Conservation (phyloP, 257 asterid species). For the Echites panduratus region DNA sequence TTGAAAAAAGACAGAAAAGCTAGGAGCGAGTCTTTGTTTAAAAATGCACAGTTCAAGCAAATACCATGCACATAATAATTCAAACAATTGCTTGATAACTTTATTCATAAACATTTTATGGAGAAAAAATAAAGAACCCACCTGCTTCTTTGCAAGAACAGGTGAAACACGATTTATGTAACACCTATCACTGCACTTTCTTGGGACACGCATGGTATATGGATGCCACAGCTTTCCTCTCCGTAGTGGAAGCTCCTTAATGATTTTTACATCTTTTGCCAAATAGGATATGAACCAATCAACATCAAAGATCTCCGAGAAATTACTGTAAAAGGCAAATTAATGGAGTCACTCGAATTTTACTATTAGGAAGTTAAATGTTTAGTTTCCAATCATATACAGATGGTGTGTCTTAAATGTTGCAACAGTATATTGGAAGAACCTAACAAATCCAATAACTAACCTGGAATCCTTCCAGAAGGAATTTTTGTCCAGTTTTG, state of each 20-base stretch:
- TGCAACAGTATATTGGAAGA: constrained; percentile 7
- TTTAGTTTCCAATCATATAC: constrained; percentile 1
- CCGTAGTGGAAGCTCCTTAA: constrained; percentile 74
- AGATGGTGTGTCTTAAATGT: constrained; percentile 4
- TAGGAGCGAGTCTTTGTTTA: neutral
- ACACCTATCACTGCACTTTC: constrained; percentile 86
- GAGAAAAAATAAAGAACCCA: constrained; percentile 27
- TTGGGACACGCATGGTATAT: constrained; percentile 81
- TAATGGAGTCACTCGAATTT: constrained; percentile 8
- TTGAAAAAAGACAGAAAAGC: too few relatives aligned
- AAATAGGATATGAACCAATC: constrained; percentile 78
- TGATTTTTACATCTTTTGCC: constrained; percentile 64
- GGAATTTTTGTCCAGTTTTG: constrained; percentile 81
- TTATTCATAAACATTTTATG: neutral
- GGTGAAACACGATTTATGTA: constrained; percentile 72
- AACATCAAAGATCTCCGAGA: constrained; percentile 81
- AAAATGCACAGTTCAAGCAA: neutral
- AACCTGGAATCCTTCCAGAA: constrained; percentile 98
- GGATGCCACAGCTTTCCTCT: constrained; percentile 75
- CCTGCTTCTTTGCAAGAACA: constrained; percentile 71
- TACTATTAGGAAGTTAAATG: constrained; percentile 4
- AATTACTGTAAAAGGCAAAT: constrained; percentile 59
- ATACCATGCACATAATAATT: neutral
- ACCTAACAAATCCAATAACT: constrained; percentile 6
- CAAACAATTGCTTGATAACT: neutral